These are phyloP conservation scores for Silene coronaria DNA, from an alignment of 179 eudicot species.

Conservation along the genomic window DNA sequence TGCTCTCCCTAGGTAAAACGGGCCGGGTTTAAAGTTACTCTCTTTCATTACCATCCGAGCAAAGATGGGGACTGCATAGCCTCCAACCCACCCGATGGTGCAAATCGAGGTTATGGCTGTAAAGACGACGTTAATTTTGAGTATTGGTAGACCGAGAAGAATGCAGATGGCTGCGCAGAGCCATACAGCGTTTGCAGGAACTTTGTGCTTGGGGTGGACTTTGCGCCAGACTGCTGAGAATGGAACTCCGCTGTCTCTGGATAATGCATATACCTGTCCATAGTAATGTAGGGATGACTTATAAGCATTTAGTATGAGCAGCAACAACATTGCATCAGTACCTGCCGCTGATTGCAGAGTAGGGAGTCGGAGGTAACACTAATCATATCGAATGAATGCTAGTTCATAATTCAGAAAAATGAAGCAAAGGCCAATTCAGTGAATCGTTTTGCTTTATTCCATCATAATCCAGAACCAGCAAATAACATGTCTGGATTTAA, in stretches of 20 bases:
- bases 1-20: conserved; percentile 50
- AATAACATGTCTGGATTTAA: too few species aligned
- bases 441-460: too few species aligned
- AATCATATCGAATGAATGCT: too few species aligned
- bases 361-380: too few species aligned
- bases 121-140: conserved; percentile 48
- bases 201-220: conserved; percentile 58
- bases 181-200: conserved; percentile 64
- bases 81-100: conserved; percentile 66
- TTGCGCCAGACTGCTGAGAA: conserved; percentile 47
- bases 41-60: conserved; percentile 49
- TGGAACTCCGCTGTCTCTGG: conserved; percentile 52
- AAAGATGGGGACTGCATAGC: conserved; percentile 60
- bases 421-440: too few species aligned
- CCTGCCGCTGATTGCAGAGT: too few species aligned
- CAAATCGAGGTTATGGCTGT: conserved; percentile 54
- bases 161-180: conserved; percentile 52
- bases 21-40: conserved; percentile 50
- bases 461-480: too few species aligned
- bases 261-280: conserved; percentile 51
- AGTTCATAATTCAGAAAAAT: too few species aligned
- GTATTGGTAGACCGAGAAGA: conserved; percentile 51
- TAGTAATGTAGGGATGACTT: too few species aligned
- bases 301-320: too few species aligned
- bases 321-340: too few species aligned